Conservation (phyloP, 176 grass and related monocot genomes). For the Lolium multiflorum region DNA sequence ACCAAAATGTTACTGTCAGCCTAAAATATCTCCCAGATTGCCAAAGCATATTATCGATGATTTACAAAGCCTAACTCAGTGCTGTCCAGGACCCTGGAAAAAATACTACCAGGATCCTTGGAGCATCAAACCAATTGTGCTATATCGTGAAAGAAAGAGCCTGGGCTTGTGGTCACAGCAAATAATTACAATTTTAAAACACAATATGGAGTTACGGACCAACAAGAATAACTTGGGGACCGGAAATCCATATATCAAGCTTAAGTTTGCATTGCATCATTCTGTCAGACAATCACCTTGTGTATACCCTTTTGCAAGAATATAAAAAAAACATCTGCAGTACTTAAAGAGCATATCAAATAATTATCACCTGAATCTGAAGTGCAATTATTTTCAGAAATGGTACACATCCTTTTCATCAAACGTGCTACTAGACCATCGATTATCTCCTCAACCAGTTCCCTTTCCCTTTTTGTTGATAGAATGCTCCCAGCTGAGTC, state of each 20-base stretch:
- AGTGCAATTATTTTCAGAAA: slow-evolving; percentile 57
- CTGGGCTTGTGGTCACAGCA: neutral
- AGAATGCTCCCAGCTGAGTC: slow-evolving; percentile 57
- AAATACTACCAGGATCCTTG: slow-evolving; percentile 9
- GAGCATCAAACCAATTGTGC: slow-evolving; percentile 20
- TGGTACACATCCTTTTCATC: slow-evolving; percentile 86
- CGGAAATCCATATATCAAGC: neutral
- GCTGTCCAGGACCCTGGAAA: neutral
- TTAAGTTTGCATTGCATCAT: neutral
- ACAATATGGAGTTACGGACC: neutral
- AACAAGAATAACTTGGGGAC: slow-evolving; percentile 1
- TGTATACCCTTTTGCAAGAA: slow-evolving; percentile 26
- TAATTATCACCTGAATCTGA: slow-evolving; percentile 50
- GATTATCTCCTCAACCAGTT: slow-evolving; percentile 73
- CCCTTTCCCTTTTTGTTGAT: slow-evolving; percentile 59
- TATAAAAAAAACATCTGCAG: slow-evolving; percentile 23
- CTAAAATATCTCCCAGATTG: neutral
- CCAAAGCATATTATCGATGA: neutral
- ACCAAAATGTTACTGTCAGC: too few relatives aligned
- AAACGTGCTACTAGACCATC: slow-evolving; percentile 77
- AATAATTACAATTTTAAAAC: slow-evolving; percentile 33
- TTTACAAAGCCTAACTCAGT: slow-evolving; percentile 8
- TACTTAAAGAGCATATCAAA: slow-evolving; percentile 2
- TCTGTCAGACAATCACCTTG: neutral
- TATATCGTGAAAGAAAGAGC: slow-evolving; percentile 1